Percentiles rank a stretch among this genome's conserved stretches.
Conservation (phyloP, 2,329 filamentous ascomycete species). For the Aspergillus felis region DNA sequence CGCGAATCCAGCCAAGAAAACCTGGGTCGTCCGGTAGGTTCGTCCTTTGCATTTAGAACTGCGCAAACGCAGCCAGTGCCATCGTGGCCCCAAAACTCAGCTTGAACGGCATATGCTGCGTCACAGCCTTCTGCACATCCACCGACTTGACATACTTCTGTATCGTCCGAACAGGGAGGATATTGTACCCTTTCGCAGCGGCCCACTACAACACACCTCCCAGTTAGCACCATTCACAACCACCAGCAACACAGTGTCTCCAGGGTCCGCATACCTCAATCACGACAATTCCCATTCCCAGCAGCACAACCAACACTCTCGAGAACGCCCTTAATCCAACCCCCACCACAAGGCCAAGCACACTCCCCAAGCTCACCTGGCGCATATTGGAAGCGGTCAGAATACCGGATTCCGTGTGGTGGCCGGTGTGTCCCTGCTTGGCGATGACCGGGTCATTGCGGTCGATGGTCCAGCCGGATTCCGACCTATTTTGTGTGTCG, state of each 20-base stretch:
- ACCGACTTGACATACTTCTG: slow-evolving; percentile 41
- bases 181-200: slow-evolving; percentile 44
- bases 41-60: slow-evolving; percentile 25
- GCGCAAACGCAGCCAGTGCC: slow-evolving; percentile 44
- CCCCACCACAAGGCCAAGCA: slow-evolving; percentile 42
- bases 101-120: slow-evolving; percentile 43
- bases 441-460: slow-evolving; percentile 17
- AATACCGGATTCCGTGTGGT: slow-evolving; percentile 14
- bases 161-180: slow-evolving; percentile 39
- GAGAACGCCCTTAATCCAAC: slow-evolving; percentile 44
- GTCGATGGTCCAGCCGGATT: slow-evolving; percentile 25
- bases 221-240: neutral
- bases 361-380: slow-evolving; percentile 44
- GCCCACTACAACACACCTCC: slow-evolving; percentile 33
- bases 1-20: neutral
- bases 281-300: slow-evolving; percentile 43
- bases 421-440: slow-evolving; percentile 24
- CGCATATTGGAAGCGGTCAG: slow-evolving; percentile 36
- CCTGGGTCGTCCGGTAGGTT: neutral
- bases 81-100: slow-evolving; percentile 44
- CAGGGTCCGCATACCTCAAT: slow-evolving; percentile 35
- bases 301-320: slow-evolving; percentile 39
- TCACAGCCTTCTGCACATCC: slow-evolving; percentile 36
- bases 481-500: slow-evolving; percentile 14
- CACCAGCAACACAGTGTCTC: neutral